Conservation (phyloP, 208 protist species). For the Trypanosoma congolense region DNA sequence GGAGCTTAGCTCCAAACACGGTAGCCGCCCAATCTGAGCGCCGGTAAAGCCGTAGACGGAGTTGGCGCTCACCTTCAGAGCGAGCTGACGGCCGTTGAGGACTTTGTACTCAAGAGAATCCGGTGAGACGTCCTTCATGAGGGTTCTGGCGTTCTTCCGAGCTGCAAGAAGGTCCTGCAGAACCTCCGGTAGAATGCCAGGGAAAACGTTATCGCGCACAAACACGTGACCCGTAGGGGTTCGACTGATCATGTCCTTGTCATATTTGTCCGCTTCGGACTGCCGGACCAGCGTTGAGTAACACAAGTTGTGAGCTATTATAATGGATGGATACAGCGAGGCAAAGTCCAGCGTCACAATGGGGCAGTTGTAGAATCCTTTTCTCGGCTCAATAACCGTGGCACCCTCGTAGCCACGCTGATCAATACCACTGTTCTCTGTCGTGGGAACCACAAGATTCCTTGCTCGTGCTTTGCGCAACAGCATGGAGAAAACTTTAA, state of each 20-base stretch:
- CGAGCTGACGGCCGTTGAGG: conserved; percentile 98
- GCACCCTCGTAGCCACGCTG: conserved; percentile 94
- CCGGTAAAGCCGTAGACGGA: conserved; percentile 99
- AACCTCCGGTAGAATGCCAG: conserved; percentile 83
- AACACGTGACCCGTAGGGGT: conserved; percentile 76
- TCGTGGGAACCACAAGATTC: conserved; percentile 77
- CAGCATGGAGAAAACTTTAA: conserved; percentile 96
- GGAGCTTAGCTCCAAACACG: conserved; percentile 95
- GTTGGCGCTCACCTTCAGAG: conserved; percentile 99
- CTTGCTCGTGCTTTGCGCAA: conserved; percentile 80
- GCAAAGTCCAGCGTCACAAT: conserved; percentile 99
- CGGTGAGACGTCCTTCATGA: conserved; percentile 83
- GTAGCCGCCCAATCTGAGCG: conserved; percentile 96
- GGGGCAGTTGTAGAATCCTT: conserved; percentile 96
- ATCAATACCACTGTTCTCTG: conserved; percentile 62
- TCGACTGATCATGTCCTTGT: conserved; percentile 59
- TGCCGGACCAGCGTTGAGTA: conserved; percentile 92
- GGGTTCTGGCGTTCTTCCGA: conserved; percentile 62
- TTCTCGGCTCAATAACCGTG: conserved; percentile 97
- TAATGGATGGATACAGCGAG: conserved; percentile 99
- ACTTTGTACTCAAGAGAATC: conserved; percentile 85
- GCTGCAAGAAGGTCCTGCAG: conserved; percentile 77
- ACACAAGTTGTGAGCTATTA: conserved; percentile 99
- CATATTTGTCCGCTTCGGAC: conserved; percentile 81
- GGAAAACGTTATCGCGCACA: conserved; percentile 68